A percentile compares a stretch with the other conserved stretches of the same genome.
phyloP scores from a whole-genome alignment of 2,329 filamentous ascomycete species.

The Ophiostoma montium region DNA sequence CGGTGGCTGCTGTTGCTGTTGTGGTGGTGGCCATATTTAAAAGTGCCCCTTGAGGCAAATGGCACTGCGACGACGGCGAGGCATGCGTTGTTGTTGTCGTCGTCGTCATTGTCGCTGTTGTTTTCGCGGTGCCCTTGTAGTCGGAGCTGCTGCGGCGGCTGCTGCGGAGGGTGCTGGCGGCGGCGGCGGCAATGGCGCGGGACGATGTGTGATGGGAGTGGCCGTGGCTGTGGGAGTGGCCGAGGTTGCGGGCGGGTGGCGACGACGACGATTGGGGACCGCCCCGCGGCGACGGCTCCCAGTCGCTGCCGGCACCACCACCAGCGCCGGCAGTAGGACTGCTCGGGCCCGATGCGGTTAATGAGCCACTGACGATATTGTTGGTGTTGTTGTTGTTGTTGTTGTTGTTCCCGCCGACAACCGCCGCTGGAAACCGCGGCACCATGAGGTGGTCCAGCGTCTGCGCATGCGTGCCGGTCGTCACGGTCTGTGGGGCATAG shows the following conservation, averaged over 20 bases:
- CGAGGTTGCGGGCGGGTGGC: not conserved
- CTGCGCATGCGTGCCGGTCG: conserved; percentile 1
- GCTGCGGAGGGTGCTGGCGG: not conserved
- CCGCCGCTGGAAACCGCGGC: conserved; percentile 21
- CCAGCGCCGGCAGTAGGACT: conserved; percentile 1
- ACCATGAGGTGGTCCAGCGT: conserved; percentile 24
- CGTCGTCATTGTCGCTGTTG: not conserved
- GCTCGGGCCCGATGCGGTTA: conserved; percentile 2
- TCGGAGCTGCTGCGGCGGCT: not conserved
- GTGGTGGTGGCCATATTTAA: not conserved
- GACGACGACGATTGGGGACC: not conserved
- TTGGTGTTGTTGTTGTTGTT: no score
- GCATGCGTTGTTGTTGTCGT: not conserved
- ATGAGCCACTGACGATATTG: conserved; percentile 7
- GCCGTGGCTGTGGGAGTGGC: not conserved
- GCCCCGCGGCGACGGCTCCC: not conserved
- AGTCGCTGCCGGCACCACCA: not conserved
- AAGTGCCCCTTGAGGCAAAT: no score
- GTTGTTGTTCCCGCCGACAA: conserved; percentile 18
- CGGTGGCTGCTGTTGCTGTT: not conserved
- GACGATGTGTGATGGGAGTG: not conserved
- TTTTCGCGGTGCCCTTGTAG: not conserved
- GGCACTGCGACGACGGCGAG: no score
- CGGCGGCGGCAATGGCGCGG: not conserved
- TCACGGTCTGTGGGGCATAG: not conserved